Evolutionary conservation across 176 grass and related monocot genomes (phyloP), one percentile per base, ranked within the genome.

Genomic region (Ensete ventricosum): DNA sequence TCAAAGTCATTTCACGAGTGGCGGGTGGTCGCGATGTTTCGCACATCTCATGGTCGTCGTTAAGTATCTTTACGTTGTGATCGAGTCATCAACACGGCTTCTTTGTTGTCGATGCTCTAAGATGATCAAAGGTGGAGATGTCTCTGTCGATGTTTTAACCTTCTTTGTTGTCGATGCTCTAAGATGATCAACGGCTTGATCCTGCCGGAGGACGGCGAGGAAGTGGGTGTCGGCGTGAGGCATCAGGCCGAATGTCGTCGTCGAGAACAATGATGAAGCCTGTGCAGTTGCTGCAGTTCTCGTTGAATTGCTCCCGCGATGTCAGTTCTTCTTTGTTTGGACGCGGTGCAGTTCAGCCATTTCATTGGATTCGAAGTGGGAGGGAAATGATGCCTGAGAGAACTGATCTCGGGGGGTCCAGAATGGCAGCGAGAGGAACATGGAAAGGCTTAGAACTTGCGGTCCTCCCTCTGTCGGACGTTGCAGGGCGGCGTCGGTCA

Each of bases 171-270:
- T n/a, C n/a, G n/a, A n/a, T n/a, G n/a, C n/a, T n/a, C n/a, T n/a
- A n/a, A n/a, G n/a, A n/a, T n/a, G n/a, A n/a, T n/a, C n/a, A n/a
- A n/a, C n/a, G n/a, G n/a, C n/a, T n/a, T n/a, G 89, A 83, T 96
- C 89, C 73, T 92, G 92, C 72, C 80, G 82, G 14, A 96, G 83
- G 76, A 96, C 78, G 12, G 89, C 89, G 63, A 96, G 89, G 82
- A 89, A 96, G 85, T 92, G 84, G 76, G 87, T 92, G 74, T 96
- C 92, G 13, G 87, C 92, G 85, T 92, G 89, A 3, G 92, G 85
- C 58, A 96, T 78, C 55, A 96, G 79, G 25, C 89, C 92, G 73
- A 83, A 85, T 11, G 89, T 81, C 22, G 64, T 75, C 71, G 78
- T 11, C 71, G 78, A 83, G 87, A 96, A 92, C 43, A 87, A 84